These are phyloP conservation scores for Sclerotinia subarctica DNA, from an alignment of 2,329 filamentous ascomycete species.

Conservation along the genomic window DNA sequence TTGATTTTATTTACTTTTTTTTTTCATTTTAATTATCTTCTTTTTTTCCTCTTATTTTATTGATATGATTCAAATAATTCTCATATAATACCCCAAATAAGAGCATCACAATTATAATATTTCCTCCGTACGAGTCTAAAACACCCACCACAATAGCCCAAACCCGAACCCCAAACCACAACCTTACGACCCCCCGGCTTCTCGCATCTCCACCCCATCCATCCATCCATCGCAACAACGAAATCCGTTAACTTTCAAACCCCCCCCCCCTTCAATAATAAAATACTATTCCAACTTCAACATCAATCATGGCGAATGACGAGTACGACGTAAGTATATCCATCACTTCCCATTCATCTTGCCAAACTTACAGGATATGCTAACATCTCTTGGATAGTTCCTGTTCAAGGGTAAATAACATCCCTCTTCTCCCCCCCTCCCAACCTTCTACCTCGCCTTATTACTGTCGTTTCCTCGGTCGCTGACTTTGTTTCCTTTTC, in stretches of 20 bases:
- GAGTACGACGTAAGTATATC: slow-evolving; percentile 88
- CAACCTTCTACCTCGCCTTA: slow-evolving; percentile 29
- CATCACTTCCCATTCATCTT: neutral
- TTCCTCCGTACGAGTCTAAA: neutral
- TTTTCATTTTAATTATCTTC: too few relatives aligned
- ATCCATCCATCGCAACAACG: slow-evolving; percentile 21
- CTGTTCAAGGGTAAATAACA: slow-evolving; percentile 85
- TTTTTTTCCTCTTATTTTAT: too few relatives aligned
- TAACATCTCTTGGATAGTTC: slow-evolving; percentile 60
- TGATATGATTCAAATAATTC: too few relatives aligned
- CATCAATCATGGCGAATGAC: slow-evolving; percentile 90
- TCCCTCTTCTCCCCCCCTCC: slow-evolving; percentile 29
- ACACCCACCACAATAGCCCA: neutral
- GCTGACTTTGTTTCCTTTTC: slow-evolving; percentile 29
- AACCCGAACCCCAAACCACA: neutral
- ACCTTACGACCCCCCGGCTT: neutral
- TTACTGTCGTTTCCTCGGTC: slow-evolving; percentile 37
- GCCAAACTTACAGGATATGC: slow-evolving; percentile 27
- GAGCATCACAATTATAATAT: too few relatives aligned
- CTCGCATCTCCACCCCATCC: slow-evolving; percentile 23
- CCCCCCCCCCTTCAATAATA: slow-evolving; percentile 21
- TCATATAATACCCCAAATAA: too few relatives aligned
- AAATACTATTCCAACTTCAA: slow-evolving; percentile 31
- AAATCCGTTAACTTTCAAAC: slow-evolving; percentile 12
- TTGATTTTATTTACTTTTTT: too few relatives aligned